These are phyloP conservation scores for Rhizomucor pusillus DNA, from an alignment of 371 early-diverging fungal genomes.

Conservation along the genomic window DNA sequence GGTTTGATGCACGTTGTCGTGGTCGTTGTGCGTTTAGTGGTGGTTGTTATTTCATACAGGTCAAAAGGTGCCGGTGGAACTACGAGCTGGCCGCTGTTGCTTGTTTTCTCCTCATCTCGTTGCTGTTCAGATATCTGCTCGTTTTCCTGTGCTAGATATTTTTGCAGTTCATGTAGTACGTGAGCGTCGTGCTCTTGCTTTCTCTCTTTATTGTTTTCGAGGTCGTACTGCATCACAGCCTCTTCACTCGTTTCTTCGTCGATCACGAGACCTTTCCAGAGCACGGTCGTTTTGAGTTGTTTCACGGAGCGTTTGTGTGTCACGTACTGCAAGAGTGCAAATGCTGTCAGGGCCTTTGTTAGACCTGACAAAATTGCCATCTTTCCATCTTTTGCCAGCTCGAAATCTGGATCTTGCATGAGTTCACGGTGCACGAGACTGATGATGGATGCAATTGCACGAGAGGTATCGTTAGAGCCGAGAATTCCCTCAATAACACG, in stretches of 20 bases:
- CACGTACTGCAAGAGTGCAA: conserved; percentile 80
- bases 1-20: conserved; percentile 39
- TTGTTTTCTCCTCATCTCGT: background rate
- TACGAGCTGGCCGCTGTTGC: conserved; percentile 1
- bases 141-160: conserved; percentile 13
- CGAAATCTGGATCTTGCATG: conserved; percentile 66
- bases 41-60: conserved; percentile 38
- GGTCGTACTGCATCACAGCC: conserved; percentile 17
- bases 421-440: conserved; percentile 76
- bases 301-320: conserved; percentile 62
- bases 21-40: conserved; percentile 29
- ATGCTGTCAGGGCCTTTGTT: conserved; percentile 81
- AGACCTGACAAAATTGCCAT: conserved; percentile 69
- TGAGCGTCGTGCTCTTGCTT: conserved; percentile 8
- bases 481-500: conserved; percentile 89
- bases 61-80: conserved; percentile 19
- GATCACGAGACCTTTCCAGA: conserved; percentile 56
- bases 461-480: conserved; percentile 89
- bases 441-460: conserved; percentile 81
- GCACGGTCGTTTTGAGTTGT: conserved; percentile 38
- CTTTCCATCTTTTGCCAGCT: conserved; percentile 61
- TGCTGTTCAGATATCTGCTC: background rate
- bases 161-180: conserved; percentile 39
- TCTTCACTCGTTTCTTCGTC: conserved; percentile 35
- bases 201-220: conserved; percentile 9